Percentiles rank a stretch among this genome's conserved stretches.
Conservation (phyloP, 2,329 filamentous ascomycete species). For the Hymenotorrendiella dingleyae region DNA sequence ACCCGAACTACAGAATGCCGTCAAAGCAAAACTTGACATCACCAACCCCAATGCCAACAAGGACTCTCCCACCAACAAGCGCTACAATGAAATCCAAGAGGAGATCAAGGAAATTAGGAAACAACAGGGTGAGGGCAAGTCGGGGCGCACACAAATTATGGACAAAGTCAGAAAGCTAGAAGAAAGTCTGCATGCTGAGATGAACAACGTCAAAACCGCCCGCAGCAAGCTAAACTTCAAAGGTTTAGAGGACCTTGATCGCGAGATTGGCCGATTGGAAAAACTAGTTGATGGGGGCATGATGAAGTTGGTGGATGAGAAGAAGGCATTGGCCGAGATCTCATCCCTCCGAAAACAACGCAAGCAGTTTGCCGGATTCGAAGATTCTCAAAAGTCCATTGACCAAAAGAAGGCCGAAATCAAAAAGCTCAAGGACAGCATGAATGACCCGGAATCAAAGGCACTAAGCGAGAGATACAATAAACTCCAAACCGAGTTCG, state of each 20-base stretch:
- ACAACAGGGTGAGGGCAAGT: constrained; percentile 85
- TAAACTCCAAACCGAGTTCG: constrained; percentile 79
- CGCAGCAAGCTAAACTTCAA: constrained; percentile 79
- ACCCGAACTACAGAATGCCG: constrained; percentile 58
- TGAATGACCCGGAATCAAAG: constrained; percentile 89
- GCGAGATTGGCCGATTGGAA: constrained; percentile 73
- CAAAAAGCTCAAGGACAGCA: constrained; percentile 77
- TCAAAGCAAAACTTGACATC: constrained; percentile 83
- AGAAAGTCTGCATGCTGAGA: constrained; percentile 77
- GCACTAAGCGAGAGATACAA: constrained; percentile 82
- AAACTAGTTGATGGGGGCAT: constrained; percentile 80
- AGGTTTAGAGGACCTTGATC: constrained; percentile 80
- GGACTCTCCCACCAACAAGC: constrained; percentile 74
- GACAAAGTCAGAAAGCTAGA: constrained; percentile 93
- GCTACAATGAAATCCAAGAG: constrained; percentile 75
- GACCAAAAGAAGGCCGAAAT: constrained; percentile 83
- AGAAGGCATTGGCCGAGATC: constrained; percentile 82
- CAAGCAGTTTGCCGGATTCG: constrained; percentile 84
- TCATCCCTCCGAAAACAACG: constrained; percentile 78
- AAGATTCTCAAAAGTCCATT: constrained; percentile 81
- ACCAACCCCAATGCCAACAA: constrained; percentile 76
- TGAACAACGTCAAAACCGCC: constrained; percentile 80
- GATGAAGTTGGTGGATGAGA: constrained; percentile 97
- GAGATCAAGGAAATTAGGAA: constrained; percentile 79
- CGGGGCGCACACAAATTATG: constrained; percentile 67